Base-by-base conservation (phyloP, 305 asterid genomes). In the Coffea humblotiana region DNA sequence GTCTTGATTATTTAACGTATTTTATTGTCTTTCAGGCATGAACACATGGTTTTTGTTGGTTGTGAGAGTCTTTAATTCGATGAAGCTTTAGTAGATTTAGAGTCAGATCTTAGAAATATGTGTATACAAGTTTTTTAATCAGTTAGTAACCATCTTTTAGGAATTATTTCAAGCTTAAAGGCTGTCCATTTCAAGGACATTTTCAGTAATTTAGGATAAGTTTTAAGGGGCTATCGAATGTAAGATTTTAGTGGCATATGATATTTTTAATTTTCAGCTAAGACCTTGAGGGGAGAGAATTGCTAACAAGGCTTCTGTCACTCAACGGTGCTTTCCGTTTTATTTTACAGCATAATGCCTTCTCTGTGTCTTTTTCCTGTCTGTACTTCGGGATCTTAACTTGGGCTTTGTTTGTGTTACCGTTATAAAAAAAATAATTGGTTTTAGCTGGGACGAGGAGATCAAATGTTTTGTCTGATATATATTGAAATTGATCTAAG, bases 201-300 rank as follows among this genome's bases (percentile, higher is more conserved):
- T 10, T 65, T 12, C 40, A 40, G 76, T 49, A 27, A 71, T 54
- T 58, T 78, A 54, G 80, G 58, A 40, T 40, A 35, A 47, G 32
- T 27, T n/a, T 54, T 40, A 37, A 43, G 69, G 48, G 6, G 61
- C 23, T 12, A 35, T 8, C 37, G 32, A 37, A 13, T 18, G 40
- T 74, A 2, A 74, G 54, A 13, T 25, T 40, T 40, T 56, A 54
- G 37, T 75, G 68, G 56, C 18, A 15, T 8, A 32, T 58, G 51
- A 58, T 5, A 40, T 40, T 56, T 37, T 58, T 6, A 3, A 11
- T n/a, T n/a, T 63, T 48, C 68, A 3, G 51, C 7, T 58, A 37
- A 52, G 49, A 49, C 58, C 52, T 52, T 71, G 76, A 72, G n/a
- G 37, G n/a, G 27, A 29, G 64, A 83, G 40, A 71, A 63, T 66